Evolutionary conservation across 257 asterid species (phyloP), one percentile per base, ranked within the genome.

Genomic region (Anisodus acutangulus): DNA sequence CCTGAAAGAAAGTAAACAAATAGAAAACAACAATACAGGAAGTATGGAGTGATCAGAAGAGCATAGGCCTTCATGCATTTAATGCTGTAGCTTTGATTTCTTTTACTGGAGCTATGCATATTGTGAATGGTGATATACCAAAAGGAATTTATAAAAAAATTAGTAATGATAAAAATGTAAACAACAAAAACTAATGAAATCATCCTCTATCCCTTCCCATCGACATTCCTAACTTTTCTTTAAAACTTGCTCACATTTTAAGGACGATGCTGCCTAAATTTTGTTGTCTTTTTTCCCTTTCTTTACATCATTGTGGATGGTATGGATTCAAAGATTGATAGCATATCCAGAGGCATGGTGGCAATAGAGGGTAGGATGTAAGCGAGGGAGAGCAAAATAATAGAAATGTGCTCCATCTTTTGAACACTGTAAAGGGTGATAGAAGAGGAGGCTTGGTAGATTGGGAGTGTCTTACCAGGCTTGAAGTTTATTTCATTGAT

Each of bases 61-160:
- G 45, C 45, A 5, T 41, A 91, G 80, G 84, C 84, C 93, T 94
- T 82, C 98, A 94, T 62, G 94, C 89, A 47, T 59, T 90, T 72
- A 92, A 93, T 84, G 85, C 91, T 74, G 91, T 92, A 82, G 90
- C 91, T 89, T 87, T 94, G 93, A 88, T 94, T 83, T 92, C 90
- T 76, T 88, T 89, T 81, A 93, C 95, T 31, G 93, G 88, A 84
- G 95, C 98, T 13, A 22, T 22, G 26, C 26, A 22, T 22, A 22
- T 22, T 22, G 64, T 92, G 87, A 5, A 41, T 41, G 45, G 45
- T 5, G 45, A 41, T 41, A 41, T 41, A 41, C 45, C 45, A 41
- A 41, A 41, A 41, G 45, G 45, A 41, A 41, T 41, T 41, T 41
- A 41, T 41, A 41, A 41, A 39, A 41, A 5, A 41, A 41, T 3